These are phyloP conservation scores for Cystobasidium onofrii DNA, from an alignment of 768 basidiomycete species.

Conservation along the genomic window DNA sequence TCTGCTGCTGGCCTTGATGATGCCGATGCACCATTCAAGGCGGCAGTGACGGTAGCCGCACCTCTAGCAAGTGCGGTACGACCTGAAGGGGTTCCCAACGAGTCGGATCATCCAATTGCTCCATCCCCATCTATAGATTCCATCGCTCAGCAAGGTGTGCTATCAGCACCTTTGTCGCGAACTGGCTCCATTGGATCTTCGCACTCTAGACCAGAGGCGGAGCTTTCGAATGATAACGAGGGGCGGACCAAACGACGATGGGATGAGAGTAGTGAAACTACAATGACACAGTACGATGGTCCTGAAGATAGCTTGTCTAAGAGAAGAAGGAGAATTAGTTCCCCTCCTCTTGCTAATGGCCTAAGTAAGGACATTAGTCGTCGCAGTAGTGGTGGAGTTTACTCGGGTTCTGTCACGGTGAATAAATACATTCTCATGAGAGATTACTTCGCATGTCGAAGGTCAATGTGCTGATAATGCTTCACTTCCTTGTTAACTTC, in stretches of 20 bases:
- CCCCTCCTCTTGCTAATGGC: not conserved
- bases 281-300: not conserved
- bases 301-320: not conserved
- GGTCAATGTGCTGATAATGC: no score
- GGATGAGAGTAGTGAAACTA: not conserved
- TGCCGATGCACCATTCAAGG: no score
- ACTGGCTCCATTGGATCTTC: not conserved
- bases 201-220: not conserved
- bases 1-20: no score
- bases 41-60: no score
- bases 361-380: not conserved
- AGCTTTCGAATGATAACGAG: not conserved
- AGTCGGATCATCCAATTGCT: no score
- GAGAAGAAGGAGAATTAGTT: not conserved
- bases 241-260: not conserved
- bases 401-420: not conserved
- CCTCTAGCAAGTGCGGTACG: no score
- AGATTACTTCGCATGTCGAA: no score
- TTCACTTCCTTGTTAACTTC: not conserved
- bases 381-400: not conserved
- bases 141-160: no score
- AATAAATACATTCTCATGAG: no score
- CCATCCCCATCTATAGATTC: no score
- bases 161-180: no score
- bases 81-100: no score